A percentile compares a stretch with the other conserved stretches of the same genome.
phyloP scores from a whole-genome alignment of 768 basidiomycete species.

The Multifurca ochricompacta region DNA sequence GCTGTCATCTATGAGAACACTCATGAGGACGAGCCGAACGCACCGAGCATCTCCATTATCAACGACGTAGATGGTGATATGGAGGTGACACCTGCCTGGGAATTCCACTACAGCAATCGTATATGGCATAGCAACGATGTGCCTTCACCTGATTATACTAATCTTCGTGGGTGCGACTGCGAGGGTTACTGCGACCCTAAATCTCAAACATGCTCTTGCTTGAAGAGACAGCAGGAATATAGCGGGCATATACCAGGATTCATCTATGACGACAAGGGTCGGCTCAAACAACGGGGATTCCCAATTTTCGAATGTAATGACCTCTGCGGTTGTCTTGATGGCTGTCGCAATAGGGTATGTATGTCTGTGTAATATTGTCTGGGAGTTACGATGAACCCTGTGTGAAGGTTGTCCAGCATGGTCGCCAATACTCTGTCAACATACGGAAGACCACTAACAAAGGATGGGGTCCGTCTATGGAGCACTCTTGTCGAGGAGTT shows the following conservation, averaged over 20 bases:
- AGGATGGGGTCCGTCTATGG: slow-evolving; percentile 68
- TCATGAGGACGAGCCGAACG: slow-evolving; percentile 54
- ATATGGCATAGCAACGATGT: slow-evolving; percentile 70
- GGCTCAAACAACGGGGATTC: slow-evolving; percentile 36
- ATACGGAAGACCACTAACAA: slow-evolving; percentile 68
- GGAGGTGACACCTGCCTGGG: slow-evolving; percentile 70
- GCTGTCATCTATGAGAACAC: slow-evolving; percentile 60
- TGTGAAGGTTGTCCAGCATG: slow-evolving; percentile 72
- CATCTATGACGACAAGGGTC: slow-evolving; percentile 56
- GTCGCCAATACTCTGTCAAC: slow-evolving; percentile 52
- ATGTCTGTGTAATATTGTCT: slow-evolving; percentile 22
- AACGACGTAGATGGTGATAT: slow-evolving; percentile 51
- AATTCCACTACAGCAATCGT: slow-evolving; percentile 80
- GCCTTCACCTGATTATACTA: slow-evolving; percentile 50
- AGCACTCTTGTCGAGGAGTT: background rate
- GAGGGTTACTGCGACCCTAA: slow-evolving; percentile 67
- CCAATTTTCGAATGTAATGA: slow-evolving; percentile 87
- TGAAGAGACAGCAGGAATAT: slow-evolving; percentile 44
- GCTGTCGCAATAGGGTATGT: slow-evolving; percentile 81
- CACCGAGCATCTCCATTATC: slow-evolving; percentile 58
- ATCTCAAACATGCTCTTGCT: slow-evolving; percentile 65
- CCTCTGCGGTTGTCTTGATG: slow-evolving; percentile 70
- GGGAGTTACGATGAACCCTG: background rate
- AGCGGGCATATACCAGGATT: slow-evolving; percentile 46
- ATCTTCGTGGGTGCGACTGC: slow-evolving; percentile 65